A percentile compares a stretch with the other conserved stretches of the same genome.
Evolutionary conservation across 345 rosid genomes (phyloP).

Genomic region (Barbarea vulgaris): DNA sequence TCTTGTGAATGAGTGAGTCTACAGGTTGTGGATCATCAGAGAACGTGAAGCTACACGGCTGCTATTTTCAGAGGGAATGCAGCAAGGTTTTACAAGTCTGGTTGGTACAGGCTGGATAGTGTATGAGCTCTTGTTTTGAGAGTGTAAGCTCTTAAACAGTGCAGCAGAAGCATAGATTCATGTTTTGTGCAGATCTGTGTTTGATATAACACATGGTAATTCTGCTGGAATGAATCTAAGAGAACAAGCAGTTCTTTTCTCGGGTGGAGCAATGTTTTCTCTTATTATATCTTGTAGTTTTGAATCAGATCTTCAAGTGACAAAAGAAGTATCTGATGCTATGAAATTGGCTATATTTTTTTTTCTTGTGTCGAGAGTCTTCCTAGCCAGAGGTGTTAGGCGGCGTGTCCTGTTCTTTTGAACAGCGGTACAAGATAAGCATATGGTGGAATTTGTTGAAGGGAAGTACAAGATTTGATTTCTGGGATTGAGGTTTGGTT

Average conservation of each 20-base stretch:
- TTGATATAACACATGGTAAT: not conserved
- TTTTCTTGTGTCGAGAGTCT: not conserved
- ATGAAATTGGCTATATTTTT: not conserved
- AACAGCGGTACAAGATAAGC: not conserved
- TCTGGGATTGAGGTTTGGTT: not conserved
- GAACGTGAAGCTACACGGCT: conserved; percentile 8
- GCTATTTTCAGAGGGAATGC: conserved; percentile 6
- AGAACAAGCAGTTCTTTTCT: not conserved
- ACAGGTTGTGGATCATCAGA: not conserved
- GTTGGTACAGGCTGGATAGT: not conserved
- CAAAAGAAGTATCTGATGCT: not conserved
- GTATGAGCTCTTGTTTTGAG: not conserved
- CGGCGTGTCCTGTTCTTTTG: not conserved
- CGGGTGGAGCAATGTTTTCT: not conserved
- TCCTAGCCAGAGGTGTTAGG: conserved; percentile 15
- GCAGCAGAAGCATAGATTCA: not conserved
- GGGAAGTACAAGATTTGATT: not conserved
- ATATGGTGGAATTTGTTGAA: not conserved
- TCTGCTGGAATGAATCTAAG: not conserved
- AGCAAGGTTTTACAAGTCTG: not conserved
- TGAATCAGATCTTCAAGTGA: not conserved
- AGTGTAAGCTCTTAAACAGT: not conserved
- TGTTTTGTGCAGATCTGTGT: not conserved
- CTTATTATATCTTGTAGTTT: not conserved
- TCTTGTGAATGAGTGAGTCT: not conserved